A percentile compares a stretch with the other conserved stretches of the same genome.
These are phyloP conservation scores for Polygonum aviculare DNA, from an alignment of 148 eudicot genomes.

Conservation along the genomic window DNA sequence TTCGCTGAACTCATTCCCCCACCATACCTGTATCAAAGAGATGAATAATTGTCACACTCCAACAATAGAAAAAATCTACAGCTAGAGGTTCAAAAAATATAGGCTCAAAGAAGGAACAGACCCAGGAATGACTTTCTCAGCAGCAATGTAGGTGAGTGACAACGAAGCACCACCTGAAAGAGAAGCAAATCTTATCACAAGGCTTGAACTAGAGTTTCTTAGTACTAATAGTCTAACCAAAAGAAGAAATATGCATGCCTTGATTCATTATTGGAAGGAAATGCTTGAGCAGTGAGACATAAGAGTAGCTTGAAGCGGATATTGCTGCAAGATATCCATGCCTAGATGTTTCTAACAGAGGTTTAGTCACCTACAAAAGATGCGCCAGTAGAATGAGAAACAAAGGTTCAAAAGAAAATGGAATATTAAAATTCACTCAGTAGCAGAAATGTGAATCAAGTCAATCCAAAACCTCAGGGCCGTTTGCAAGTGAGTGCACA, in stretches of 20 bases:
- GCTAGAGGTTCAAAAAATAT: not conserved
- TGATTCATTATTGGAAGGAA: constrained; percentile 93
- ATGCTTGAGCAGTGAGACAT: constrained; percentile 79
- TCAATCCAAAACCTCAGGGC: constrained; percentile 62
- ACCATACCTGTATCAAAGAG: constrained; percentile 51
- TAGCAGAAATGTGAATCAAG: not conserved
- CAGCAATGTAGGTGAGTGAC: constrained; percentile 90
- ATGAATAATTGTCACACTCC: not conserved
- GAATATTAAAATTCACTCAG: not conserved
- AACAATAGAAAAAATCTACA: not conserved
- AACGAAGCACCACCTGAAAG: constrained; percentile 80
- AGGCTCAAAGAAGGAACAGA: constrained; percentile 20
- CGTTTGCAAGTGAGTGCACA: constrained; percentile 96
- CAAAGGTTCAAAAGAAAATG: not conserved
- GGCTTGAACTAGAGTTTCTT: not conserved
- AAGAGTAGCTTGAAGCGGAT: constrained; percentile 96
- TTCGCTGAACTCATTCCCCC: constrained; percentile 99
- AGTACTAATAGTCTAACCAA: not conserved
- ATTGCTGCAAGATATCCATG: constrained; percentile 86
- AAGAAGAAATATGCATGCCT: constrained; percentile 34
- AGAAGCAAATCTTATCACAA: constrained; percentile 8
- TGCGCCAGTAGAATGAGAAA: constrained; percentile 5
- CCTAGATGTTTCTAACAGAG: constrained; percentile 88
- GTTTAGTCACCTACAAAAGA: constrained; percentile 64
- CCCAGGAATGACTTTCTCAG: constrained; percentile 97